Evolutionary conservation across 1,284 basidiomycete genomes (phyloP), one percentile per base, ranked within the genome.

Genomic region (Austroboletus niveus): DNA sequence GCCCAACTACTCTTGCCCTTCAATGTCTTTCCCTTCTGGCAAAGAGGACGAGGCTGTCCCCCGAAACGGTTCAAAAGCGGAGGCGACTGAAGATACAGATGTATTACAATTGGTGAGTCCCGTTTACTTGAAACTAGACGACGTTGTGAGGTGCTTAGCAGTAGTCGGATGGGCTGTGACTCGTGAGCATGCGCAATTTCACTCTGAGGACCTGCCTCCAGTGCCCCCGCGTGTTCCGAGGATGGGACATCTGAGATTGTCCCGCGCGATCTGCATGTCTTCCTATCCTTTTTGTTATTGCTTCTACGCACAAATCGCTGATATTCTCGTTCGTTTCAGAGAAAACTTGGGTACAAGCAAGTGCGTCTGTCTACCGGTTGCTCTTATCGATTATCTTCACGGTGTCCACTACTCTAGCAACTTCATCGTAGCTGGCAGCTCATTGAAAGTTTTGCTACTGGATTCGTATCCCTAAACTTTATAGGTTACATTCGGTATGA

Each of bases 381-480:
- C 48, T 8, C 42, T 5, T 42, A 14, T 34, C 42, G 30, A 36
- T 60, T 45, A 48, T 48, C 35, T 47, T 27, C 43, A 22, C 35
- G 34, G 38, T 38, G 32, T 42, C 57, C 20, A 36, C 43, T 48
- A 22, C 30, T 47, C 47, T 64, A 92, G 89, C 80, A 87, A 80
- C 78, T 93, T 38, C 90, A 93, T 66, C 87, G 90, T 52, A 82
- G 76, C 53, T 93, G 90, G 90, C 77, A 84, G 61, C 72, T 87
- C 24, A 64, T 90, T 39, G 91, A 93, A 69, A 91, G 80, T 61
- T 93, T 93, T 64, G 87, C 87, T 5, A 89, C 89, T 1, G 89
- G 87, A 56, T 93, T 93, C 62, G 87, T 87, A 53, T 83, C 89
- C 22, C 71, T 94, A 48, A 92, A 94, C 62, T 93, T 93, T 61